Conservation (phyloP, 2,329 filamentous ascomycete species). For the Ceratocystiopsis brevicomis region DNA sequence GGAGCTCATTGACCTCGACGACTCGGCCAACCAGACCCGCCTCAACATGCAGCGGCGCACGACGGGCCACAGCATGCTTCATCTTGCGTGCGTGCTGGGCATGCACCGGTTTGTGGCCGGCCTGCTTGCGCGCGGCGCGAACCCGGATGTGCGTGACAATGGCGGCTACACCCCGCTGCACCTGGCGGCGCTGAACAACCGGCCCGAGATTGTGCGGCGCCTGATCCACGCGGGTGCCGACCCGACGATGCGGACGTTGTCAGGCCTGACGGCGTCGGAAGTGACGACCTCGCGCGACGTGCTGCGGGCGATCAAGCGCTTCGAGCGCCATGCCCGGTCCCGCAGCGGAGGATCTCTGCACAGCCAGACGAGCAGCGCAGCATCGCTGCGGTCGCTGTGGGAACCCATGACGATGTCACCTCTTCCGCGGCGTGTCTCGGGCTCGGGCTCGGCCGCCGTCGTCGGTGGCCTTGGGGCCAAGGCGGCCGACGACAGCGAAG, state of each 20-base stretch:
- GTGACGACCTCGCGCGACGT: conserved; percentile 48
- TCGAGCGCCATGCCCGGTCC: conserved; percentile 43
- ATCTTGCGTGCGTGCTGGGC: conserved; percentile 58
- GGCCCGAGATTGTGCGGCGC: conserved; percentile 56
- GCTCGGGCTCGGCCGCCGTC: background rate
- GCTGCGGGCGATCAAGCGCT: conserved; percentile 40
- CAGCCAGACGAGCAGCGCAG: conserved; percentile 46
- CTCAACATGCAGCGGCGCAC: conserved; percentile 43
- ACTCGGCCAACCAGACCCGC: conserved; percentile 46
- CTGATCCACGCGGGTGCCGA: conserved; percentile 58
- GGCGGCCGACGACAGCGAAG: background rate
- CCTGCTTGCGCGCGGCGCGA: conserved; percentile 58
- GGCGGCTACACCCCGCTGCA: conserved; percentile 71
- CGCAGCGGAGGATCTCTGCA: conserved; percentile 43
- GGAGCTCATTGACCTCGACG: conserved; percentile 63
- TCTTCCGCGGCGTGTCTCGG: conserved; percentile 1
- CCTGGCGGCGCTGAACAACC: conserved; percentile 58
- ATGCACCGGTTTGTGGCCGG: conserved; percentile 59
- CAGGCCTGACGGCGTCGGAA: conserved; percentile 52
- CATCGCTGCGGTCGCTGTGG: conserved; percentile 49
- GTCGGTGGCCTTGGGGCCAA: background rate
- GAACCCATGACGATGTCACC: conserved; percentile 22
- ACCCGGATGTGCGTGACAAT: conserved; percentile 54
- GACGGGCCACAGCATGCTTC: conserved; percentile 64
- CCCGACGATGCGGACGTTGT: conserved; percentile 47